Percentiles rank a stretch among this genome's conserved stretches.
Conservation (phyloP, 345 rosid genomes). For the Cardamine occulta region DNA sequence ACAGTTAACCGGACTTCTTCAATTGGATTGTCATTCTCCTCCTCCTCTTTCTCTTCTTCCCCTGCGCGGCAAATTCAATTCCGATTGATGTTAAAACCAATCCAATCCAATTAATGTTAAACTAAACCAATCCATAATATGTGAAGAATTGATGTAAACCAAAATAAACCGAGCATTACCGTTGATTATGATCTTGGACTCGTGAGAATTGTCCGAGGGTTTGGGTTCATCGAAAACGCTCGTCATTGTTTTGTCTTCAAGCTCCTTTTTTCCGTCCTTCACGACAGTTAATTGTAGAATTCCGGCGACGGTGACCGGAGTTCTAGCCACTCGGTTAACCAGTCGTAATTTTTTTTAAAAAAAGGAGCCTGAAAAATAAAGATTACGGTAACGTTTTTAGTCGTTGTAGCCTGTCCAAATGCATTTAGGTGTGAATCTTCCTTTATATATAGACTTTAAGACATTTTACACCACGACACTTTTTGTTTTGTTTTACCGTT, state of each 20-base stretch:
- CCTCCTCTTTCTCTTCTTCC: constrained; percentile 38
- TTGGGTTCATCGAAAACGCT: constrained; percentile 34
- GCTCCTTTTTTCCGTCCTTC: constrained; percentile 39
- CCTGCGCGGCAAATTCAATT: constrained; percentile 21
- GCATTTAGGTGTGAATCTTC: not conserved
- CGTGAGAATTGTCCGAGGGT: constrained; percentile 33
- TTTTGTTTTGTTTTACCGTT: constrained; percentile 17
- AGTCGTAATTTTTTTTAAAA: constrained; percentile 18
- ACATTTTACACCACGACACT: constrained; percentile 15
- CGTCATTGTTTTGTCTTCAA: constrained; percentile 38
- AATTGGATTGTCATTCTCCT: constrained; percentile 57
- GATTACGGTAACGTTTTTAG: constrained; percentile 34
- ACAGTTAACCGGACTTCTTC: constrained; percentile 67
- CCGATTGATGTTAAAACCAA: not conserved
- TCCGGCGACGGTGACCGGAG: constrained; percentile 41
- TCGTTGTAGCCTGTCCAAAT: not conserved
- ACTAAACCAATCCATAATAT: not conserved
- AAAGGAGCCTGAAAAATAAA: constrained; percentile 25
- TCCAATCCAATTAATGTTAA: not conserved
- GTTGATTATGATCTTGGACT: constrained; percentile 38
- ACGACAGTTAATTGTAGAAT: constrained; percentile 17
- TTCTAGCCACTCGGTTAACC: constrained; percentile 30
- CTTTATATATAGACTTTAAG: constrained; percentile 18
- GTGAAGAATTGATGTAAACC: constrained; percentile 1
- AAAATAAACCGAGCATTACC: constrained; percentile 16